A percentile compares a stretch with the other conserved stretches of the same genome.
Evolutionary conservation across 768 basidiomycete species (phyloP).

Genomic region (Serendipita sp.): DNA sequence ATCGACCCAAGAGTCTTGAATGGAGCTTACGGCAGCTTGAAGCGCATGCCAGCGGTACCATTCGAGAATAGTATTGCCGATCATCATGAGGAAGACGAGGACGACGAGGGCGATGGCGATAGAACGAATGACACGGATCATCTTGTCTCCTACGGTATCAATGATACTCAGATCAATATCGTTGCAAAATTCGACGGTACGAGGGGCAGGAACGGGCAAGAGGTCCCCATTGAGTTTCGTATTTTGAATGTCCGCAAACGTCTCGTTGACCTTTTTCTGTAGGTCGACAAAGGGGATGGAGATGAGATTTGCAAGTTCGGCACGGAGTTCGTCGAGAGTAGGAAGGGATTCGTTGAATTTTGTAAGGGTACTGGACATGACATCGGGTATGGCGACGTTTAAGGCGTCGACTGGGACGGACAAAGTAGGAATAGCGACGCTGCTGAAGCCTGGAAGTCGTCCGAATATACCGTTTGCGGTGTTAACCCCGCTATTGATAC

Average conservation of each 20-base stretch:
- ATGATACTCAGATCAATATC: conserved; percentile 69
- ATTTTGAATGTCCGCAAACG: conserved; percentile 41
- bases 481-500: conserved; percentile 44
- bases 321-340: conserved; percentile 55
- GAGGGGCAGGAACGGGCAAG: conserved; percentile 61
- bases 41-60: conserved; percentile 79
- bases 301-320: conserved; percentile 46
- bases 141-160: conserved; percentile 65
- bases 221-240: conserved; percentile 47
- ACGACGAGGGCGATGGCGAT: conserved; percentile 58
- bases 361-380: conserved; percentile 55
- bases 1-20: conserved; percentile 47
- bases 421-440: conserved; percentile 59
- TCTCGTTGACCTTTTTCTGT: conserved; percentile 78
- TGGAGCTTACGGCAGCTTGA: conserved; percentile 45
- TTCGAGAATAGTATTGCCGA: conserved; percentile 57
- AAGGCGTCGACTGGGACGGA: conserved; percentile 32
- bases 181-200: conserved; percentile 56
- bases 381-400: conserved; percentile 64
- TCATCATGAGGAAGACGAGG: conserved; percentile 56
- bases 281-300: conserved; percentile 76
- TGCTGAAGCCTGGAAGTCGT: conserved; percentile 47
- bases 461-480: conserved; percentile 43
- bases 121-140: conserved; percentile 64
- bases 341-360: conserved; percentile 70